Percentiles rank a stretch among this genome's conserved stretches.
phyloP scores from a whole-genome alignment of 208 protist species.

The Pavlovales sp. region DNA sequence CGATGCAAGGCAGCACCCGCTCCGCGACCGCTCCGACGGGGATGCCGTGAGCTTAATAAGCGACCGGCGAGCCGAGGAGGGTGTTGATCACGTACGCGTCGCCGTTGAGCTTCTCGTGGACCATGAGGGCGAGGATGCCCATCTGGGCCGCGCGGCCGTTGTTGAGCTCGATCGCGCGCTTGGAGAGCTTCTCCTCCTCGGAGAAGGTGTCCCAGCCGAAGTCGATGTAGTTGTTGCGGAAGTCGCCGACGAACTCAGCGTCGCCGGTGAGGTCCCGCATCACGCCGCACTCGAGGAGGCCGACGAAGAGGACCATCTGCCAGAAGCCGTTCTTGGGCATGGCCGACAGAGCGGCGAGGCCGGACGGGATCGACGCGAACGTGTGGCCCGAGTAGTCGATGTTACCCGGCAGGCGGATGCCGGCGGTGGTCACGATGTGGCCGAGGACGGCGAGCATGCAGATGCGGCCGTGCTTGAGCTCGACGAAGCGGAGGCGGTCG shows the following conservation, averaged over 20 bases:
- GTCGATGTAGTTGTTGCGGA: too few relatives aligned
- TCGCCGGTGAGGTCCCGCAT: constrained; percentile 23
- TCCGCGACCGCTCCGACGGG: too few relatives aligned
- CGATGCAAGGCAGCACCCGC: too few relatives aligned
- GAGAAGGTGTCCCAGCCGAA: too few relatives aligned
- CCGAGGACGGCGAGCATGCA: constrained; percentile 39
- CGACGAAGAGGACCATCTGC: constrained; percentile 18
- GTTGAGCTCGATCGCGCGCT: constrained; percentile 27
- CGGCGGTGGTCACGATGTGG: constrained; percentile 16
- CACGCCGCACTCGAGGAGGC: background rate
- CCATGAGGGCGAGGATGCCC: constrained; percentile 22
- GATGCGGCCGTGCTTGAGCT: constrained; percentile 37
- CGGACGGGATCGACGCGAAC: background rate
- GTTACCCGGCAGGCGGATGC: constrained; percentile 19
- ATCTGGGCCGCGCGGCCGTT: constrained; percentile 26
- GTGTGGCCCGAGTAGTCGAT: background rate
- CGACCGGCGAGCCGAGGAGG: too few relatives aligned
- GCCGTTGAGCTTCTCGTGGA: background rate
- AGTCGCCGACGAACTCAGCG: too few relatives aligned
- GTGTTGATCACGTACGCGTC: too few relatives aligned
- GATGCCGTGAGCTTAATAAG: too few relatives aligned
- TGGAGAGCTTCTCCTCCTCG: constrained; percentile 17
- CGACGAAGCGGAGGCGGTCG: constrained; percentile 16
- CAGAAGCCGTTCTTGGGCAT: background rate
- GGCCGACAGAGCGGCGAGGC: background rate